Conservation (phyloP, 2,329 filamentous ascomycete genomes). For the Dothiorella sarmentorum region DNA sequence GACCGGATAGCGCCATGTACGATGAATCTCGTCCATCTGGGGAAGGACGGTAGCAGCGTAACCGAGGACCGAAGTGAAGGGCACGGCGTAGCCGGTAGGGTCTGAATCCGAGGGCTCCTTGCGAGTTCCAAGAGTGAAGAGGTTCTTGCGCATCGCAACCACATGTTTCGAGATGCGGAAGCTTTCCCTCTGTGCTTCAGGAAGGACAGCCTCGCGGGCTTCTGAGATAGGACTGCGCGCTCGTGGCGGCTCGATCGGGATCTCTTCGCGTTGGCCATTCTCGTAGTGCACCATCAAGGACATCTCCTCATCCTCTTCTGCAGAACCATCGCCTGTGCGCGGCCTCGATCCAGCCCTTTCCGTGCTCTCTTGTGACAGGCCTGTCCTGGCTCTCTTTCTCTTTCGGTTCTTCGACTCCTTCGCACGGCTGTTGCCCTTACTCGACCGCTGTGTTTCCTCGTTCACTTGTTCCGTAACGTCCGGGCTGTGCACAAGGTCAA, state of each 20-base stretch:
- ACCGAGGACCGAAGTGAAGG: constrained; percentile 39
- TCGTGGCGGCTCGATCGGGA: constrained; percentile 43
- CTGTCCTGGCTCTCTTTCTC: constrained; percentile 54
- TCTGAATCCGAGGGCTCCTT: constrained; percentile 24
- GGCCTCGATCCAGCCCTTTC: constrained; percentile 47
- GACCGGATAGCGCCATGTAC: constrained; percentile 58
- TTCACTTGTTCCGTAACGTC: constrained; percentile 48
- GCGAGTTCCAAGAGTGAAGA: constrained; percentile 49
- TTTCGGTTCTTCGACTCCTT: constrained; percentile 46
- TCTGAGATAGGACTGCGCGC: constrained; percentile 32
- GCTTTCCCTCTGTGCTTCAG: constrained; percentile 51
- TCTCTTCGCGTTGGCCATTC: constrained; percentile 59
- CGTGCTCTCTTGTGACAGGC: constrained; percentile 40
- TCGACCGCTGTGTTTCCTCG: background rate
- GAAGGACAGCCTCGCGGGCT: constrained; percentile 46
- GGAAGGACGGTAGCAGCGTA: constrained; percentile 45
- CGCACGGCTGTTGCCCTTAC: constrained; percentile 15
- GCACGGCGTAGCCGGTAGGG: constrained; percentile 40
- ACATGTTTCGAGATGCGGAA: constrained; percentile 55
- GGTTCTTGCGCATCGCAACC: constrained; percentile 52
- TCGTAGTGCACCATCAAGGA: constrained; percentile 57
- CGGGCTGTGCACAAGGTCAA: constrained; percentile 59
- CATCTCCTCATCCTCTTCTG: constrained; percentile 40
- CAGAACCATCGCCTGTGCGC: constrained; percentile 42
- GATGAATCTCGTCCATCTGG: constrained; percentile 55